Percentiles rank a stretch among this genome's conserved stretches.
phyloP scores from a whole-genome alignment of 441 rosid species.

The Adansonia grandidieri region DNA sequence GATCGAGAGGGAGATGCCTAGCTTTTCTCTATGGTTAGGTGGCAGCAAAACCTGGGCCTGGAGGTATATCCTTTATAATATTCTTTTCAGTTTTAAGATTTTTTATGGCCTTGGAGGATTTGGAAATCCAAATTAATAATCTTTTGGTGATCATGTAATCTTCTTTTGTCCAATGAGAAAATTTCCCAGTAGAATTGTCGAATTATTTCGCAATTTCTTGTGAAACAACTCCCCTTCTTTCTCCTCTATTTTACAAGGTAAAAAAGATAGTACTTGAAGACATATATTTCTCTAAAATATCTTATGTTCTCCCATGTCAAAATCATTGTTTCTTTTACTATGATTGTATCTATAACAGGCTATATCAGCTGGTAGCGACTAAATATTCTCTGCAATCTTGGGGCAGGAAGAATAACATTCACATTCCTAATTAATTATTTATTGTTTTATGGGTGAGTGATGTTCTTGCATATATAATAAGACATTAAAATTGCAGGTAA shows the following conservation, averaged over 20 bases:
- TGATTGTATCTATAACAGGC: background rate
- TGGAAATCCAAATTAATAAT: constrained; percentile 1
- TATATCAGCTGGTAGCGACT: constrained; percentile 6
- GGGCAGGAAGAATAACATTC: background rate
- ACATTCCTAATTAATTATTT: background rate
- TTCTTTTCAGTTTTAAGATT: constrained; percentile 30
- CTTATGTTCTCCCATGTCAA: background rate
- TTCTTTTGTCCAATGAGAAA: constrained; percentile 25
- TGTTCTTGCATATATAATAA: background rate
- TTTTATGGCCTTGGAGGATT: background rate
- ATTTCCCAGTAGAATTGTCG: background rate
- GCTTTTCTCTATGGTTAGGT: constrained; percentile 23
- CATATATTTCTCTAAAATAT: background rate
- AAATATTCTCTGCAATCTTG: constrained; percentile 6
- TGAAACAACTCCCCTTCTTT: background rate
- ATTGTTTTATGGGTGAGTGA: background rate
- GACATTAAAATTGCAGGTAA: background rate
- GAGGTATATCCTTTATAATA: constrained; percentile 46
- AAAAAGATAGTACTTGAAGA: background rate
- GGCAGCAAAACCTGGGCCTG: constrained; percentile 28
- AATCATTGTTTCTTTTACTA: background rate
- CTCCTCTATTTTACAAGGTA: background rate
- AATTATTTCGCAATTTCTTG: constrained; percentile 11
- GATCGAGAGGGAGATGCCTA: constrained; percentile 34
- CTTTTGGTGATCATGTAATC: background rate